Evolutionary conservation across 2,329 filamentous ascomycete genomes (phyloP), one percentile per base, ranked within the genome.

Genomic region (Epichloe festucae): DNA sequence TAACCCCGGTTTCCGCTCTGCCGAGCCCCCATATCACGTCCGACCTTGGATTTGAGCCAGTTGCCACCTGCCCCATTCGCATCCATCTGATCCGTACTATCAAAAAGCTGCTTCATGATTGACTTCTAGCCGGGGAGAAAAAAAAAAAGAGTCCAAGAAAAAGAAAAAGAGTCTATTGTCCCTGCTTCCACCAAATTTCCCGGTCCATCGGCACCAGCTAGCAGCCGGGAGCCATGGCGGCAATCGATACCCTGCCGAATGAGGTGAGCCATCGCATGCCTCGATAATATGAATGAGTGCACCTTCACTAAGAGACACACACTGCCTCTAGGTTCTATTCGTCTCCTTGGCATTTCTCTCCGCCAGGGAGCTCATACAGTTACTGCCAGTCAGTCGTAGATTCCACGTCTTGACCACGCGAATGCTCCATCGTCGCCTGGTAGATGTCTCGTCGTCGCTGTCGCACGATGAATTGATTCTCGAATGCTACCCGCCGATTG

Each of bases 401-500:
- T 78, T 89, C 59, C 75, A 84, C 63, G 77, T 73, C 41, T 62
- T 86, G 41, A 74, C 85, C 52, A 67, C 82, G 4, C 77, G 79
- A 27, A 75, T 87, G 44, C 67, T 89, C 7, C 78, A 85, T 56
- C 74, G 76, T 47, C 81, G 85, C 36, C 72, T 89, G 2, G 67
- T 82, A 2, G 55, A 60, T 19, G 50, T 57, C 15, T 57, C 60
- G 3, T 57, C 60, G 3, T 54, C 58, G 5, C 54, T 63, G 8
- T 61, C 64, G 4, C 57, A 59, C 2, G 59, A 87, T 60, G 78
- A 82, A 50, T 68, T 93, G 40, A 79, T 90, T 39, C 77, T 94
- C 42, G 86, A 91, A 68, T 88, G 85, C 64, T 90, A 85, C 61
- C 86, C 85, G 56, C 87, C 87, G 0, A 79, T 74, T 55, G 81